Base-by-base conservation (phyloP, 169 alveolate species). In the Eimeria maxima region DNA sequence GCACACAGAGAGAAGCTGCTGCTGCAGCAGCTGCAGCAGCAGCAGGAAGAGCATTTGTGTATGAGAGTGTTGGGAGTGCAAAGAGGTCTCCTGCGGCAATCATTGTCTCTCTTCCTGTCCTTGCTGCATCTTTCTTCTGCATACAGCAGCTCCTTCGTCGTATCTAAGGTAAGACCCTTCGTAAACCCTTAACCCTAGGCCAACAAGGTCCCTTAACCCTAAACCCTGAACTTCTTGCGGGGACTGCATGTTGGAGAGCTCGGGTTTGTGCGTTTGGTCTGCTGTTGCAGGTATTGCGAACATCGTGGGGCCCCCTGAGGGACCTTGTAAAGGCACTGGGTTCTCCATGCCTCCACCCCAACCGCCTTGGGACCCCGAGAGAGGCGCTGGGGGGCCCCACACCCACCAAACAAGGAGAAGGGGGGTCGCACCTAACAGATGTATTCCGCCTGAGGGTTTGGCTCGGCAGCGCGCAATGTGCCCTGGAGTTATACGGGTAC, bases 61-160 rank as follows among this genome's bases (percentile, higher is more conserved):
- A 73, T 29, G 84, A 73, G 84, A 47, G 53, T 38, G 16, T 29
- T 73, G 22, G 84, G 84, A 47, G 84, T 47, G n/a, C 84, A 73
- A 18, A 73, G 84, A 22, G 84, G 84, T 22, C 84, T 73, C 84
- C 42, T 73, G 53, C 27, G 84, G 53, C 84, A 73, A 55, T 73
- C 84, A 11, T 4, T 73, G n/a, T 73, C 84, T 27, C 47, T 73
- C 29, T 73, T 73, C 20, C 20, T 73, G 45, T 8, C 53, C 20
- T 73, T 73, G 57, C 6, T 22, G 38, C 44, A 29, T 29, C 53
- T 73, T 44, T 27, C 84, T 27, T 27, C 84, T 38, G 84, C 10
- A 0, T 73, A 73, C 84, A 33, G 38, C 53, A 14, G 20, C 20
- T 2, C 10, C 14, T 10, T 7, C 84, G 1, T 22, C 84, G 16